Evolutionary conservation across 192 early-diverging fungal genomes (phyloP), one percentile per base, ranked within the genome.

Genomic region (Backusella liffmaniae): DNA sequence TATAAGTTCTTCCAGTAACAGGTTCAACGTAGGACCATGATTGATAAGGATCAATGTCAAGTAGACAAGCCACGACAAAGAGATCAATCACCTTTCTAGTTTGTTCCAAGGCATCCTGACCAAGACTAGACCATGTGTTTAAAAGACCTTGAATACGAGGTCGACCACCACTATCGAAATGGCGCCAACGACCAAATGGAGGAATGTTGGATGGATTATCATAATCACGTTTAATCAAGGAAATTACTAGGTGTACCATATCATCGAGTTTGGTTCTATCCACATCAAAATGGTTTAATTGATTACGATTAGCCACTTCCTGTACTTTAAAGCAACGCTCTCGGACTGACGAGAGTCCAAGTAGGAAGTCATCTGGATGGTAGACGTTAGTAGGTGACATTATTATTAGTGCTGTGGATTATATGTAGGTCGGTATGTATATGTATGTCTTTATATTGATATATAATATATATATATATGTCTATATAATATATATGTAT

Each of bases 131-230:
- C 87, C 87, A 87, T 23, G 73, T 59, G 36, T 85, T 81, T n/a
- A 84, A 41, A 34, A 95, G 80, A 30, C 86, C 83, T 26, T 83
- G 82, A 30, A 86, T 70, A n/a, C 88, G 86, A 37, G 85, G 82
- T 23, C 79, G 66, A 30, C 82, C 80, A 6, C 83, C 87, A 4
- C 83, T 84, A 42, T 93, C 89, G 80, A 95, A 98, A 59, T 96
- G 95, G 51, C 96, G 89, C 91, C 94, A 94, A 62, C 96, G 88
- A n/a, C 94, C 91, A 77, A 97, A 95, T 5, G 91, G 88, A 26
- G 95, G 95, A 66, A 96, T 94, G 49, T 77, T 49, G 70, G 94
- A 91, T 37, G 95, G 83, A 1, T 82, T 66, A 35, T 88, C 76
- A 70, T 41, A 78, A 44, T 82, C 80, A 7, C 80, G 80, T 29